Percentiles rank a stretch among this genome's conserved stretches.
These are phyloP conservation scores for Lizanozyma gosingica DNA, from an alignment of 1,139 yeast genomes.

Conservation along the genomic window DNA sequence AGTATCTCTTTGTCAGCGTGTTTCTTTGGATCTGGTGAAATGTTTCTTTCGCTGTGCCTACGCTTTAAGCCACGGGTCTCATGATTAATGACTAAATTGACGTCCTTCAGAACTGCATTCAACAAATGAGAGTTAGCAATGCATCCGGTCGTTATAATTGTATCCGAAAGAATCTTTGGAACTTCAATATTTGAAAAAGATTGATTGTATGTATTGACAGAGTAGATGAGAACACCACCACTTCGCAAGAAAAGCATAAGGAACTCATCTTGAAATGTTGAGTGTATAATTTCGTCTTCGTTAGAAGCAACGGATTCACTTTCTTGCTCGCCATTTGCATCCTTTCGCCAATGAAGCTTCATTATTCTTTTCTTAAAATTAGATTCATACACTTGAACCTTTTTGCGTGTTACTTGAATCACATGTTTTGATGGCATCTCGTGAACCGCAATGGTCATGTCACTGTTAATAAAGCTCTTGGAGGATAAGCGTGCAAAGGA, in stretches of 20 bases:
- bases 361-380: conserved; percentile 35
- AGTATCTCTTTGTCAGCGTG: conserved; percentile 8
- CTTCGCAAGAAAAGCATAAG: conserved; percentile 45
- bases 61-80: conserved; percentile 23
- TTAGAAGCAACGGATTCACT: neutral
- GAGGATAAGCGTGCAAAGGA: conserved; percentile 58
- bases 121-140: conserved; percentile 40
- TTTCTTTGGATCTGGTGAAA: conserved; percentile 5
- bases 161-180: conserved; percentile 47
- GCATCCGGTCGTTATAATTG: conserved; percentile 64
- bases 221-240: conserved; percentile 47
- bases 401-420: conserved; percentile 66
- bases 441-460: conserved; percentile 60
- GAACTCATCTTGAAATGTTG: conserved; percentile 42
- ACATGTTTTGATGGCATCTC: conserved; percentile 51
- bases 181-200: conserved; percentile 27
- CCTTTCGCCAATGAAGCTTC: conserved; percentile 25
- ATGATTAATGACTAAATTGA: conserved; percentile 17
- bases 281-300: conserved; percentile 43
- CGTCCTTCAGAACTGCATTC: conserved; percentile 34
- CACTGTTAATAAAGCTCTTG: conserved; percentile 55
- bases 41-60: conserved; percentile 11
- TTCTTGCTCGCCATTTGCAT: conserved; percentile 11
- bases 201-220: conserved; percentile 33
- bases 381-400: conserved; percentile 56